Conservation (phyloP, 23 red algal species). For the Gracilaria domingensis region DNA sequence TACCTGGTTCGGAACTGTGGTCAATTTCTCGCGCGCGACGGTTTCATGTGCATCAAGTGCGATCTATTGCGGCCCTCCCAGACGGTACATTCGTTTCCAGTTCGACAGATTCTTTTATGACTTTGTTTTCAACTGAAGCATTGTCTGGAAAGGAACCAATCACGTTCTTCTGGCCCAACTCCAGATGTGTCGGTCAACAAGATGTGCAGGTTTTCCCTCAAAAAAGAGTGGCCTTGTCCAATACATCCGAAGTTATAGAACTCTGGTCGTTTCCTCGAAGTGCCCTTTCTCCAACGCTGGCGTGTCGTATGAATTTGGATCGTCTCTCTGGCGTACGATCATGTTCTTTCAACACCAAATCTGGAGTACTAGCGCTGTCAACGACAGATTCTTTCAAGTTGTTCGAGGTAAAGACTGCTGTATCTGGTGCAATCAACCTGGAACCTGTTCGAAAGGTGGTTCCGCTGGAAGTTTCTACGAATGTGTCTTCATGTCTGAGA, state of each 20-base stretch:
- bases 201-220: constrained; percentile 3
- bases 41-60: constrained; percentile 53
- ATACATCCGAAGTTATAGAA: not conserved
- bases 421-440: no score
- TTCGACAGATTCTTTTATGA: constrained; percentile 50
- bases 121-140: not conserved
- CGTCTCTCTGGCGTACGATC: not conserved
- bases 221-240: not conserved
- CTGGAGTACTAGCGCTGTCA: not conserved
- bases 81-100: constrained; percentile 41
- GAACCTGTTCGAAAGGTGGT: not conserved
- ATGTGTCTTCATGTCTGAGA: not conserved
- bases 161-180: not conserved
- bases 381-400: constrained; percentile 12
- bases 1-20: constrained; percentile 26
- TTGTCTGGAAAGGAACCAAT: not conserved
- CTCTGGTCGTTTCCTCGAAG: constrained; percentile 17
- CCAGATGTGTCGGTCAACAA: constrained; percentile 20
- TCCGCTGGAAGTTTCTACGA: not conserved
- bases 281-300: not conserved
- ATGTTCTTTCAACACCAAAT: not conserved
- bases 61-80: constrained; percentile 20
- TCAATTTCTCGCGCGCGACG: constrained; percentile 8
- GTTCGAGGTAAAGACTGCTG: not conserved
- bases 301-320: constrained; percentile 10